Base-by-base conservation (phyloP, 2,329 filamentous ascomycete species). In the Fusarium bulbicola region DNA sequence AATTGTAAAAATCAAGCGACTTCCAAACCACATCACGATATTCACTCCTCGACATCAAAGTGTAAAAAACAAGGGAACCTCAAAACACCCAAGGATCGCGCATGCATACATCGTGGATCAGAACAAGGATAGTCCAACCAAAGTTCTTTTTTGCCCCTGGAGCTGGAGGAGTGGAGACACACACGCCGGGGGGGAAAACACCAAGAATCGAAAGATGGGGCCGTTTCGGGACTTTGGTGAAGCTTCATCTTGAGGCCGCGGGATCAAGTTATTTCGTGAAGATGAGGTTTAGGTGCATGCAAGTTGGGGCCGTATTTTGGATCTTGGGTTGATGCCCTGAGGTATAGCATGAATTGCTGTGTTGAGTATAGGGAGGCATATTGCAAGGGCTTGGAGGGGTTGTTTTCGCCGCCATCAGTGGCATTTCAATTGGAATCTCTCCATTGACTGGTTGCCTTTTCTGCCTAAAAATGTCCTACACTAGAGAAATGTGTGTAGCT, bases 221-320 rank as follows among this genome's bases (percentile, higher is more conserved):
- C 42, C 34, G 53, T 46, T 59, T 70, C 43, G 62, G 70, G 70
- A 73, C 70, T 73, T 73, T 74, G 66, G 70, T 63, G 53, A 46
- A 67, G 49, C 70, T 74, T 73, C 66, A 74, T 42, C 28, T 40
- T 36, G 26, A 61, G 18, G 15, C 36, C 26, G 18, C 34, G 21
- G 28, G 24, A 36, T 58, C 54, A 24, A 49, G 54, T 6, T 14
- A 8, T 26, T 47, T 10, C 20, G 18, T 12, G 4, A 28, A 3
- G 11, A 36, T 21, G 43, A n/a, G 49, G 28, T 30, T 30, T 49
- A 26, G 40, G 20, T 15, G 8, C 12, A 54, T 64, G 61, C 46
- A 36, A 28, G 46, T 46, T 30, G n/a, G 34, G 28, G 62, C 32
- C 58, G 46, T 21, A 45, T 64, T 49, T 46, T 58, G 30, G 32